Percentiles rank a stretch among this genome's conserved stretches.
phyloP scores from a whole-genome alignment of 75 land plant species.

The Pinus albicaulis region DNA sequence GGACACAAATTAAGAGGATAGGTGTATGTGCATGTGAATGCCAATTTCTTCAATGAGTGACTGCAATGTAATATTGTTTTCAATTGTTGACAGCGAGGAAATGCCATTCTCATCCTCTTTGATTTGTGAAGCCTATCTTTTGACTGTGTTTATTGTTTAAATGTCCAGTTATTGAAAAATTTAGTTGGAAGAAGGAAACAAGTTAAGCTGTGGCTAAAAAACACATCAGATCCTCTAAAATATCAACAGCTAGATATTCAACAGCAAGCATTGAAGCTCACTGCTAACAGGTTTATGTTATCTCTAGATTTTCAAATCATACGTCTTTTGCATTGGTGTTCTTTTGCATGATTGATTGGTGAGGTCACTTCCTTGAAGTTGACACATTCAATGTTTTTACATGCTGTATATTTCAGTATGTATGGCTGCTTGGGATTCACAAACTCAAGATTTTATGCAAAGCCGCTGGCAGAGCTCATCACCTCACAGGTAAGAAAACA shows the following conservation, averaged over 20 bases:
- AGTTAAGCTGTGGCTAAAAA: slow-evolving; percentile 82
- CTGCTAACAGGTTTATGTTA: slow-evolving; percentile 84
- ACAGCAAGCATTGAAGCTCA: slow-evolving; percentile 97
- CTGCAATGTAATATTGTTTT: background rate
- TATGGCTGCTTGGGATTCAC: slow-evolving; percentile 98
- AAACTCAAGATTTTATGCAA: slow-evolving; percentile 98
- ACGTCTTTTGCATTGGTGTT: background rate
- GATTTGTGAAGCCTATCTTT: background rate
- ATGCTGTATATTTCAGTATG: slow-evolving; percentile 55
- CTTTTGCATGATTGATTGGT: background rate
- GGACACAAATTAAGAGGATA: background rate
- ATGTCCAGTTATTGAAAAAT: slow-evolving; percentile 67
- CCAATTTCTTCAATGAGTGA: background rate
- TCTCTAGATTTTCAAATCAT: background rate
- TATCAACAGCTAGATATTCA: slow-evolving; percentile 93
- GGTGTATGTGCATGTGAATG: background rate
- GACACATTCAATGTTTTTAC: background rate
- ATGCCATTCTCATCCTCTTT: background rate
- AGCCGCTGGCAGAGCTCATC: slow-evolving; percentile 96
- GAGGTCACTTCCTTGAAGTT: background rate
- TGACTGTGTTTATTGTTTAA: background rate
- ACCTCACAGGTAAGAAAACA: slow-evolving; percentile 72
- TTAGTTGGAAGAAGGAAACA: slow-evolving; percentile 86
- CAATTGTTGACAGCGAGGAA: background rate
- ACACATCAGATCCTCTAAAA: slow-evolving; percentile 65